Base-by-base conservation (phyloP, 148 eudicot genomes). In the Agrostemma githago region DNA sequence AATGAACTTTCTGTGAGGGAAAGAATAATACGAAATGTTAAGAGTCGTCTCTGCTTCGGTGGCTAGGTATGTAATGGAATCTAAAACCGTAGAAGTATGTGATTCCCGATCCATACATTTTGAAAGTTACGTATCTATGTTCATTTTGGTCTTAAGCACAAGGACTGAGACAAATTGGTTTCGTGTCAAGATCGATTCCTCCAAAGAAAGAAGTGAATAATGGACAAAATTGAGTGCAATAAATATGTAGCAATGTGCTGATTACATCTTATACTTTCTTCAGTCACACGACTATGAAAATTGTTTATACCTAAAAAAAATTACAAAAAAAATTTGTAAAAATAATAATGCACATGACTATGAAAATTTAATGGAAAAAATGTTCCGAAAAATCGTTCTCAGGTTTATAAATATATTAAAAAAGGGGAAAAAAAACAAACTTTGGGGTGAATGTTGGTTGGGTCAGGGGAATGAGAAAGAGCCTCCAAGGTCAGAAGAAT, bases 391-490 rank as follows among this genome's bases (percentile, higher is more conserved):
- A 69, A 70, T 2, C 53, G 72, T 70, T 19, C 61, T 19, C 0
- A 70, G 34, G 54, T 15, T 21, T 26, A 8, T 14, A 68, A 54
- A 43, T 6, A 53, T 66, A 58, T 2, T 48, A 61, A 60, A 11
- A 10, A 38, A 9, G 3, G 12, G 15, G 40, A 48, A 65, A 41
- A 54, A 51, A 61, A 53, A 16, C 57, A 56, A 69, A 60, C 34
- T 26, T 26, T 26, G 34, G 34, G 34, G 67, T 40, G 56, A 53
- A 2, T 42, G 20, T 51, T n/a, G 12, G 12, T 26, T 54, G 37
- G 62, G 56, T 80, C 66, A 84, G 76, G 98, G 97, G 66, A 93
- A 93, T 71, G 87, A 74, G 78, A 93, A 93, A 3, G 86, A 70
- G 3, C 98, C 98, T 19, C 98, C 97, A 74, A 89, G 87, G 44